A percentile compares a stretch with the other conserved stretches of the same genome.
Conservation (phyloP, 106 monocot species). For the Gastrodia elata region DNA sequence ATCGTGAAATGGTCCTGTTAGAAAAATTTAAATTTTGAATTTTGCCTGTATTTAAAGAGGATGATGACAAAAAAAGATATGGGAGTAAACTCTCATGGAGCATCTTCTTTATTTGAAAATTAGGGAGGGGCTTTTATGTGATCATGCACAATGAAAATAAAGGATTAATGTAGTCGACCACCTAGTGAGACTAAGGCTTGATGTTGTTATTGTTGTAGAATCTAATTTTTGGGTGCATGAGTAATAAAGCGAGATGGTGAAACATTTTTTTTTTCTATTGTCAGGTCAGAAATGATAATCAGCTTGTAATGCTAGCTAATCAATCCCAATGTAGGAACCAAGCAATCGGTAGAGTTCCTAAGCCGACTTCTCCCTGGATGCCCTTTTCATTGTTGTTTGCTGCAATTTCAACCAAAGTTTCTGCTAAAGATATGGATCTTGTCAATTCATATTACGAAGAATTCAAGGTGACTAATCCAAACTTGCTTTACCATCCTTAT, state of each 20-base stretch:
- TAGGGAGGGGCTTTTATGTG: no score
- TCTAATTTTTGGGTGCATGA: background rate
- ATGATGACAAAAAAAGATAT: no score
- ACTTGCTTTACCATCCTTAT: background rate
- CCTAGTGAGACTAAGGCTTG: no score
- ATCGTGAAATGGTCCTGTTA: no score
- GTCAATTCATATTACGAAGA: conserved; percentile 68
- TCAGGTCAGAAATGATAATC: conserved; percentile 12
- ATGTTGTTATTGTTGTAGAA: background rate
- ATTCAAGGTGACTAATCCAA: conserved; percentile 56
- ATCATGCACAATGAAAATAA: no score
- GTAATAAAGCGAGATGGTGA: background rate
- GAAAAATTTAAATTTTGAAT: no score
- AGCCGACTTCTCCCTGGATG: conserved; percentile 82
- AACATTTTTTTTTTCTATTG: background rate
- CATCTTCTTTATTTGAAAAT: no score
- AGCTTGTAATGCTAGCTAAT: conserved; percentile 13
- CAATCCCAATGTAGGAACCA: conserved; percentile 17
- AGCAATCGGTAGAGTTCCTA: conserved; percentile 19
- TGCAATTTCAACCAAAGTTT: conserved; percentile 77
- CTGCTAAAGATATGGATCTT: conserved; percentile 66
- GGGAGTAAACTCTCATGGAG: no score
- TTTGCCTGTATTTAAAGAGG: no score
- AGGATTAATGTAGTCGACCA: no score
- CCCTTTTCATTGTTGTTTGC: conserved; percentile 97